Evolutionary conservation across 805 yeast genomes (phyloP).

Genomic region (Ogataea haglerorum): DNA sequence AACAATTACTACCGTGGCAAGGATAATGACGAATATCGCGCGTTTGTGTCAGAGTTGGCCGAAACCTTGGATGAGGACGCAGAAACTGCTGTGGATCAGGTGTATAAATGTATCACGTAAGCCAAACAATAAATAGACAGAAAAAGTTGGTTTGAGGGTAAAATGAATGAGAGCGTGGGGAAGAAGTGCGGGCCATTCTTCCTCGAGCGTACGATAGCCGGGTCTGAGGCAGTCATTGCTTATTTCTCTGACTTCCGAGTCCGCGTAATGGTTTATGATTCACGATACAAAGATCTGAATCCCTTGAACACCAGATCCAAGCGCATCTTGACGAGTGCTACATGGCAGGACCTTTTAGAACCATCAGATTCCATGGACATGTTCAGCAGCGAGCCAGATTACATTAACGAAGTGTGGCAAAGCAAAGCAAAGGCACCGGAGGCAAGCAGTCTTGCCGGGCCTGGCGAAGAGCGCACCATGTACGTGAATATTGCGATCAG

Average conservation of each 20-base stretch:
- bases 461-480: constrained; percentile 1
- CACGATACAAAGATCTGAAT: constrained; percentile 12
- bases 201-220: constrained; percentile 25
- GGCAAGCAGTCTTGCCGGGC: constrained; percentile 1
- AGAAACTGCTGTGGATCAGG: constrained; percentile 20
- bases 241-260: constrained; percentile 24
- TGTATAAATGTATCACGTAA: constrained; percentile 10
- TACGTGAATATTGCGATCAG: constrained; percentile 21
- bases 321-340: constrained; percentile 18
- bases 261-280: constrained; percentile 9
- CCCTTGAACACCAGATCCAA: constrained; percentile 7
- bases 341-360: constrained; percentile 26
- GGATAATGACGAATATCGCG: constrained; percentile 29
- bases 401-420: constrained; percentile 15
- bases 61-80: constrained; percentile 50
- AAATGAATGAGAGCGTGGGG: constrained; percentile 1
- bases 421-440: not conserved
- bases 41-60: constrained; percentile 41
- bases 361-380: constrained; percentile 25
- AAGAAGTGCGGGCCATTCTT: constrained; percentile 11
- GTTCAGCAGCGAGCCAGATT: constrained; percentile 24
- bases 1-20: constrained; percentile 31
- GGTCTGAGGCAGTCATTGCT: constrained; percentile 20
- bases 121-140: not conserved
- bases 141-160: not conserved